Evolutionary conservation across 2,329 filamentous ascomycete species (phyloP).

Genomic region (Dendrostoma leiphaemia): DNA sequence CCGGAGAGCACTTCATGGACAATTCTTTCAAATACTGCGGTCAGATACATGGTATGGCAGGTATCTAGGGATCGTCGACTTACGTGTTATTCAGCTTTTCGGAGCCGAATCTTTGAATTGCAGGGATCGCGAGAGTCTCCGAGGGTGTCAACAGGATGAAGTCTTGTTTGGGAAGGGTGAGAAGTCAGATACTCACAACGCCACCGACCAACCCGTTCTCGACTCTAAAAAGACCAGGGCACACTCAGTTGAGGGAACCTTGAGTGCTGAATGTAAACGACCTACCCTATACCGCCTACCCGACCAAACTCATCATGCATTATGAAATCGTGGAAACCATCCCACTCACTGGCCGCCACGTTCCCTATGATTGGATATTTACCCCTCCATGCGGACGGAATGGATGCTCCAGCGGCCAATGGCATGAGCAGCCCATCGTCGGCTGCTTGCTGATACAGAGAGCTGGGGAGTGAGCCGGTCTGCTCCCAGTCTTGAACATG

Average conservation of each 20-base stretch:
- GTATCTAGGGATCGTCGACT: too few relatives aligned
- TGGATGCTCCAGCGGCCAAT: constrained; percentile 8
- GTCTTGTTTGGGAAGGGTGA: not conserved
- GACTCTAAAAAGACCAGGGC: constrained; percentile 25
- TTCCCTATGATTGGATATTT: constrained; percentile 24
- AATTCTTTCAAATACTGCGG: constrained; percentile 19
- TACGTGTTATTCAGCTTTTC: constrained; percentile 23
- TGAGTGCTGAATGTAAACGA: constrained; percentile 19
- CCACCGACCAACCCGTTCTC: constrained; percentile 17
- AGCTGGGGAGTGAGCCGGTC: constrained; percentile 1
- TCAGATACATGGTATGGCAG: too few relatives aligned
- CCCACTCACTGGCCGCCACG: constrained; percentile 31
- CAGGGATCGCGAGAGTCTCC: constrained; percentile 17
- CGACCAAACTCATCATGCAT: constrained; percentile 35
- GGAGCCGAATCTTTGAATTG: constrained; percentile 26
- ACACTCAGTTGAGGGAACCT: not conserved
- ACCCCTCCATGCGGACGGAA: constrained; percentile 9
- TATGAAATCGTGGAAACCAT: constrained; percentile 35
- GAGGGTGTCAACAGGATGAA: not conserved
- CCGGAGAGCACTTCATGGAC: constrained; percentile 36
- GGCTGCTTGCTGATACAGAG: constrained; percentile 11
- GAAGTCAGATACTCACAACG: not conserved
- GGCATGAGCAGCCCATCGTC: constrained; percentile 18
- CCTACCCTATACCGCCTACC: constrained; percentile 17
- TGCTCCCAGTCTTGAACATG: constrained; percentile 15